phyloP scores from a whole-genome alignment of 129 eudicot genomes.

The Flaveria robusta region DNA sequence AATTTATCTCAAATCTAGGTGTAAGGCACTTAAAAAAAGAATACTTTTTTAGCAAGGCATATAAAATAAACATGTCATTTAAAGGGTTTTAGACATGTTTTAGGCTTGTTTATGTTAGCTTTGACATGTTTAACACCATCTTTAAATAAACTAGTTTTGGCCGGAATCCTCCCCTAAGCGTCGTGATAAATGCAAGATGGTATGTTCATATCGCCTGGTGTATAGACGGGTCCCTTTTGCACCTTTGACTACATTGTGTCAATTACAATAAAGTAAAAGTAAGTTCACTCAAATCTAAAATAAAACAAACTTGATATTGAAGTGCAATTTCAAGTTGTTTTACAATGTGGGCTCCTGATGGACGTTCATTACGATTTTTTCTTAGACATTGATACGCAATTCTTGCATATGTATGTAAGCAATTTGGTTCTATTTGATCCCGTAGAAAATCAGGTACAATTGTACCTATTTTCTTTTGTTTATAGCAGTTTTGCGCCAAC shows the following conservation, averaged over 20 bases:
- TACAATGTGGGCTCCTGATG: background rate
- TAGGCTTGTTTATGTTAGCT: too few species aligned
- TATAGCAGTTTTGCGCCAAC: constrained; percentile 2
- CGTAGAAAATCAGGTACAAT: background rate
- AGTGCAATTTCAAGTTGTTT: constrained; percentile 4
- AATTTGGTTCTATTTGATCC: constrained; percentile 1
- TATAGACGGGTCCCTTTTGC: too few species aligned
- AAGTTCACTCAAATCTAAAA: background rate
- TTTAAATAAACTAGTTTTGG: too few species aligned
- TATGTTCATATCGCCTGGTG: too few species aligned
- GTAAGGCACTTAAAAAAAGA: too few species aligned
- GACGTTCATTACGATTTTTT: background rate
- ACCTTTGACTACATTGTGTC: too few species aligned
- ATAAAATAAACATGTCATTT: too few species aligned
- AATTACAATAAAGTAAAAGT: background rate
- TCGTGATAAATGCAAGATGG: too few species aligned
- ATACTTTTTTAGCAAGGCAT: too few species aligned
- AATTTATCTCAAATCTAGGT: background rate
- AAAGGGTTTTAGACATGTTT: too few species aligned
- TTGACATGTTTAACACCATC: too few species aligned
- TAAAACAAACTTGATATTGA: background rate
- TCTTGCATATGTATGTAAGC: background rate
- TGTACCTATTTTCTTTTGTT: background rate
- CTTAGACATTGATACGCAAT: background rate
- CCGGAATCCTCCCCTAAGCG: too few species aligned